These are phyloP conservation scores for Colletotrichum shisoi DNA, from an alignment of 2,329 filamentous ascomycete genomes.

Conservation along the genomic window DNA sequence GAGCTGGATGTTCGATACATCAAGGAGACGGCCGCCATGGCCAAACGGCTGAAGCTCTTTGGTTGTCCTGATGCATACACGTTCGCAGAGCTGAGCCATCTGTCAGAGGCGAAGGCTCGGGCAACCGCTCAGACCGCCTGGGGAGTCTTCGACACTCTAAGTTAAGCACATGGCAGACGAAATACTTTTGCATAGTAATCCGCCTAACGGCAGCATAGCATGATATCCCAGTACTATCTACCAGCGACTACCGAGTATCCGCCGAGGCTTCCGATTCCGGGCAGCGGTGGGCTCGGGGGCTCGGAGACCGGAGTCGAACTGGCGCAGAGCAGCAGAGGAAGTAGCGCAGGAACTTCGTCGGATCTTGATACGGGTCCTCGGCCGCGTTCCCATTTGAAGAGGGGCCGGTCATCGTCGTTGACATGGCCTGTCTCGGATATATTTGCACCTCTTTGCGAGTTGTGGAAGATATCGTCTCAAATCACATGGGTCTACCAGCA, in stretches of 20 bases:
- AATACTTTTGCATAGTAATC: neutral
- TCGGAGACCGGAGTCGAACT: neutral
- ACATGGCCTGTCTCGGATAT: conserved; percentile 41
- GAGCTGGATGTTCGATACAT: conserved; percentile 32
- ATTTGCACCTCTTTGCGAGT: conserved; percentile 48
- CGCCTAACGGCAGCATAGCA: conserved; percentile 19
- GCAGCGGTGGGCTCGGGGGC: neutral
- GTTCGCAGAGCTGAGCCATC: conserved; percentile 6
- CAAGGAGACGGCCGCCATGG: conserved; percentile 33
- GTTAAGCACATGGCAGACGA: conserved; percentile 44
- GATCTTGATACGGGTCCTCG: neutral
- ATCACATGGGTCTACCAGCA: conserved; percentile 45
- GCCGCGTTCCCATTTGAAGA: neutral
- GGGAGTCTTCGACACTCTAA: conserved; percentile 51
- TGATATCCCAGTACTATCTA: conserved; percentile 28
- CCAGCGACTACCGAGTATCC: conserved; percentile 35
- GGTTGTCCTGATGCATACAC: conserved; percentile 31
- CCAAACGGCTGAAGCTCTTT: conserved; percentile 31
- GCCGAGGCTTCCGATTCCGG: conserved; percentile 31
- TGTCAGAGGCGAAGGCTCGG: conserved; percentile 21
- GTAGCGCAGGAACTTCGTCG: neutral
- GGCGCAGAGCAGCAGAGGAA: neutral
- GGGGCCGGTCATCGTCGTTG: conserved; percentile 5
- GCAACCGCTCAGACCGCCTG: conserved; percentile 42
- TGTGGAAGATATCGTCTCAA: conserved; percentile 50